phyloP scores from a whole-genome alignment of 768 basidiomycete species.

The Mycena belliarum region DNA sequence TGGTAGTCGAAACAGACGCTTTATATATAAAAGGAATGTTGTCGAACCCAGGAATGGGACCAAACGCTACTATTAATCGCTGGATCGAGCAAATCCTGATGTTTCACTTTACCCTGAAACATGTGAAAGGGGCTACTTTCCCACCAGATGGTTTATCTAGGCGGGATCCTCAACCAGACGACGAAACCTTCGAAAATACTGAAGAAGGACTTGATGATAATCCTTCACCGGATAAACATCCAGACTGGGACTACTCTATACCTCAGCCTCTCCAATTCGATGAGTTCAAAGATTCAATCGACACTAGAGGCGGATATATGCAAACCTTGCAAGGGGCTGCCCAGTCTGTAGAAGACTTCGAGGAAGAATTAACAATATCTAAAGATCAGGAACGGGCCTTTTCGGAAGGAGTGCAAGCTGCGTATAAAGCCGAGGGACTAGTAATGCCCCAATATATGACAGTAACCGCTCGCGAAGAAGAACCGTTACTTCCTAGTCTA shows the following conservation, averaged over 20 bases:
- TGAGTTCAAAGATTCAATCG: too few relatives aligned
- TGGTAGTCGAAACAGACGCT: constrained; percentile 19
- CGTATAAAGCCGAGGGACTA: too few relatives aligned
- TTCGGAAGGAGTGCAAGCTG: too few relatives aligned
- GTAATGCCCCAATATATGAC: too few relatives aligned
- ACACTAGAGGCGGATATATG: too few relatives aligned
- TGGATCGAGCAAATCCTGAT: constrained; percentile 19
- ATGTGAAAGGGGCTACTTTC: not conserved
- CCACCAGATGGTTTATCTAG: not conserved
- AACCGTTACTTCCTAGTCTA: too few relatives aligned
- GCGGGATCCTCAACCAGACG: not conserved
- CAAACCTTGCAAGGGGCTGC: too few relatives aligned
- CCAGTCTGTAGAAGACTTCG: too few relatives aligned
- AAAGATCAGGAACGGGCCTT: too few relatives aligned
- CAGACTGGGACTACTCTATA: not conserved
- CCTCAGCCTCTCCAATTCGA: too few relatives aligned
- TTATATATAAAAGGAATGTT: constrained; percentile 21
- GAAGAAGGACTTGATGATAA: not conserved
- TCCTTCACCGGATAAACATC: not conserved
- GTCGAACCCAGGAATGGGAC: constrained; percentile 13
- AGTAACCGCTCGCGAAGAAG: too few relatives aligned
- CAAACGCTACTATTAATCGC: constrained; percentile 21
- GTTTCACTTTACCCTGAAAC: not conserved
- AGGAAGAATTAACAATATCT: too few relatives aligned
- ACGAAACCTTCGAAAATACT: not conserved